Evolutionary conservation across 306 rosid genomes (phyloP).

Genomic region (Vachellia pachyceras): DNA sequence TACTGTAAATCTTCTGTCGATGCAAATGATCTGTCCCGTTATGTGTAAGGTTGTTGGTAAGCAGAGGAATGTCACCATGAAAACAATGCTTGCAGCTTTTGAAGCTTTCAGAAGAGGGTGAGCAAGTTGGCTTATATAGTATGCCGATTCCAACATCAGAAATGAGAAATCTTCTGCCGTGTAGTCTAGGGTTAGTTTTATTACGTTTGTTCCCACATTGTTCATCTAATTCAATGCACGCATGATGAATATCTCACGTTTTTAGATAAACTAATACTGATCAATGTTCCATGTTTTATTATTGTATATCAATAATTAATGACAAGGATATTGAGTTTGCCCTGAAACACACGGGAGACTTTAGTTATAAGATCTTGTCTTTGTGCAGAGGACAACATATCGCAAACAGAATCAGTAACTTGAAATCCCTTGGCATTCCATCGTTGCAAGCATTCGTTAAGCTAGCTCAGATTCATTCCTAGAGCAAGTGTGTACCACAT

Average conservation of each 20-base stretch:
- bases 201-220: neutral
- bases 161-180: slow-evolving; percentile 22
- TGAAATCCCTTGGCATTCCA: slow-evolving; percentile 30
- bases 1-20: slow-evolving; percentile 61
- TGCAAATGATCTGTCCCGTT: slow-evolving; percentile 60
- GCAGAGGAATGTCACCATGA: slow-evolving; percentile 59
- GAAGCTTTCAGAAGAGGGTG: slow-evolving; percentile 22
- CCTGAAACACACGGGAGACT: slow-evolving; percentile 17
- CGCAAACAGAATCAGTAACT: slow-evolving; percentile 34
- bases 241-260: neutral
- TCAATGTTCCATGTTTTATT: neutral
- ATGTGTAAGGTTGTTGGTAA: slow-evolving; percentile 67
- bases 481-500: slow-evolving; percentile 18
- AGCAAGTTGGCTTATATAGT: slow-evolving; percentile 10
- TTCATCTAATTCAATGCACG: slow-evolving; percentile 4
- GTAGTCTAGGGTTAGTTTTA: neutral
- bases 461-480: slow-evolving; percentile 31
- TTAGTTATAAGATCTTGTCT: slow-evolving; percentile 20
- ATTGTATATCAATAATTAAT: neutral
- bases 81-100: slow-evolving; percentile 18
- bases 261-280: neutral
- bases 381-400: slow-evolving; percentile 3
- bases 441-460: slow-evolving; percentile 7
- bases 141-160: neutral
- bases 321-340: slow-evolving; percentile 37